Base-by-base conservation (phyloP, 1,139 yeast species). In the Casaregolazyma suthepensis region DNA sequence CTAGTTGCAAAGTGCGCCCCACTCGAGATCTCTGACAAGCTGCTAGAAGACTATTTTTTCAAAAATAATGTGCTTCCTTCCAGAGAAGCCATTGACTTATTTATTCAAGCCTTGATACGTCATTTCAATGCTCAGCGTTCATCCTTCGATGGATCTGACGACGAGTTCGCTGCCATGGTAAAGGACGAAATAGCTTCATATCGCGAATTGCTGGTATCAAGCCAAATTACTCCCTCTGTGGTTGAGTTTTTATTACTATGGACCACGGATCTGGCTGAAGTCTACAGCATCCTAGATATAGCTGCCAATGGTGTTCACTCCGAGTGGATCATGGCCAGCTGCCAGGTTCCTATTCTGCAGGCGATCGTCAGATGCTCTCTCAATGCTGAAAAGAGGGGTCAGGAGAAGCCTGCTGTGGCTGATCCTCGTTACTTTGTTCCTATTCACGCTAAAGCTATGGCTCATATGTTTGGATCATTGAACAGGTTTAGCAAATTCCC, bases 401-500 rank as follows among this genome's bases (percentile, higher is more conserved):
- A 40, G 22, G 48, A 22, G 22, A 43, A n/a, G 37, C 42, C 19
- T 29, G 43, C 26, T 22, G 46, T 45, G n/a, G 54, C 38, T 4
- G 44, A 26, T 29, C 46, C 54, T 47, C 12, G 53, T 45, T 20
- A 45, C 20, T 50, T 46, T 38, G 52, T 52, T 10, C 63, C 59
- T 19, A 54, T 54, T 48, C 57, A 54, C 48, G 55, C 60, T n/a
- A 50, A 59, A 19, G 62, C 66, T 12, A 63, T 67, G 68, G 68
- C 70, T 5, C 65, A 62, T 45, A 59, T 66, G 61, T 67, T 68
- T 57, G 71, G 69, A 3, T 57, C 66, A 5, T 52, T 69, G 49
- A 60, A 59, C 29, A 55, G 72, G 46, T 61, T 67, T 48, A 54
- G 53, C 22, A 52, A 53, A 10, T 51, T 57, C 15, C 52, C 63